Evolutionary conservation across 2,329 filamentous ascomycete species (phyloP).

Genomic region (Trichoderma atroviride): DNA sequence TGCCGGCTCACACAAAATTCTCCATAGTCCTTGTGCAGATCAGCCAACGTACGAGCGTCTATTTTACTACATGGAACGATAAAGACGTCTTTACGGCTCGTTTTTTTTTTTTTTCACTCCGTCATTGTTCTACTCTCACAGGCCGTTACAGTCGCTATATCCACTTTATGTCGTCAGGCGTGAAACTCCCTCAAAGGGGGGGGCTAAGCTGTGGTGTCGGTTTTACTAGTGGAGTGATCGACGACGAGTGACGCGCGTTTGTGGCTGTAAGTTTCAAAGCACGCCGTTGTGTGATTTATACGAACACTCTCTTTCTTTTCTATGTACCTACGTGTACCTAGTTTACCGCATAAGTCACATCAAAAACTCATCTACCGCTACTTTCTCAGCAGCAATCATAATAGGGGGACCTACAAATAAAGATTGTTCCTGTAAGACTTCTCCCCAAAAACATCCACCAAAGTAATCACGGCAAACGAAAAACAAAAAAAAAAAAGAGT

Average conservation of each 20-base stretch:
- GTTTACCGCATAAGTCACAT: neutral
- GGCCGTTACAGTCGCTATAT: neutral
- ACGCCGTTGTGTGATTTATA: neutral
- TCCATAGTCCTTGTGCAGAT: neutral
- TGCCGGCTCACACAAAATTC: neutral
- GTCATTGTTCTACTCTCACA: too few species aligned
- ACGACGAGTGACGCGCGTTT: constrained; percentile 10
- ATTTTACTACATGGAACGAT: neutral
- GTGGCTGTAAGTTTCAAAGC: neutral
- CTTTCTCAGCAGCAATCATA: neutral
- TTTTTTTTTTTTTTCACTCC: neutral
- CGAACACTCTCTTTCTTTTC: neutral
- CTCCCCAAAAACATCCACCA: too few species aligned
- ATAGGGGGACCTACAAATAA: too few species aligned
- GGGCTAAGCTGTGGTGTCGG: neutral
- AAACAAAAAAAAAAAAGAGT: too few species aligned
- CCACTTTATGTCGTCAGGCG: neutral
- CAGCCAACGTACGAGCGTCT: neutral
- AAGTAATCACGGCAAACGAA: too few species aligned
- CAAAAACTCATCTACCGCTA: too few species aligned
- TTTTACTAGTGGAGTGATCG: constrained; percentile 8
- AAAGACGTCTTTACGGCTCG: neutral
- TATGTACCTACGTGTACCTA: neutral
- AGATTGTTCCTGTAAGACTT: too few species aligned
- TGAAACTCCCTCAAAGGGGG: neutral